Conservation (phyloP, 2,329 filamentous ascomycete species). For the Exophiala dermatitidis region DNA sequence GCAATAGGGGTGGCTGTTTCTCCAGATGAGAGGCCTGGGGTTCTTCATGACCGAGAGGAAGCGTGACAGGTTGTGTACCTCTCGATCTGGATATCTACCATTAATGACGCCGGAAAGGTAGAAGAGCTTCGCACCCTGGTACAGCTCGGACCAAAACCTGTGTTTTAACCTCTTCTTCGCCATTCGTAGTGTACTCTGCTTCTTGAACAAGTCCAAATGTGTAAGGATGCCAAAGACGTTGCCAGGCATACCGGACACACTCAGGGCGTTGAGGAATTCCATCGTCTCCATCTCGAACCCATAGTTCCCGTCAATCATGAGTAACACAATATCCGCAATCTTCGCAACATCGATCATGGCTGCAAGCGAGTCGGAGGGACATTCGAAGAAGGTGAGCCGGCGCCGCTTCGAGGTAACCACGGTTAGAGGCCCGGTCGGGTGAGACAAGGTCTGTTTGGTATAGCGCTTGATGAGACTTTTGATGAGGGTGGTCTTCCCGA, state of each 20-base stretch:
- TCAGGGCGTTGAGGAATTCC: conserved; percentile 93
- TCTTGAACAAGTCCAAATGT: conserved; percentile 90
- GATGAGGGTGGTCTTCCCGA: conserved; percentile 90
- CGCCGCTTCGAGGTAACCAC: conserved; percentile 95
- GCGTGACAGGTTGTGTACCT: conserved; percentile 88
- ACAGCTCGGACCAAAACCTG: conserved; percentile 91
- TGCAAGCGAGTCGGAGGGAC: conserved; percentile 84
- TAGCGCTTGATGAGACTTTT: conserved; percentile 92
- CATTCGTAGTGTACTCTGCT: conserved; percentile 82
- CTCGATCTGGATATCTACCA: conserved; percentile 89
- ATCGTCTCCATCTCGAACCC: conserved; percentile 99
- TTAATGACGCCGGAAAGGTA: conserved; percentile 96
- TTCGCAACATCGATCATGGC: conserved; percentile 97
- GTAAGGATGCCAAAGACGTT: conserved; percentile 97
- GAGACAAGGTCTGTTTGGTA: conserved; percentile 86
- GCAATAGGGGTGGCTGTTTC: conserved; percentile 91
- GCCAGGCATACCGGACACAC: conserved; percentile 93
- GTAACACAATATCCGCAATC: conserved; percentile 89
- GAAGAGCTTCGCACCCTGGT: conserved; percentile 94
- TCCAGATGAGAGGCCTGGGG: conserved; percentile 88
- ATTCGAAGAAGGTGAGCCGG: conserved; percentile 91
- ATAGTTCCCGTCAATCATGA: conserved; percentile 98
- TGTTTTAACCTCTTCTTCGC: conserved; percentile 96
- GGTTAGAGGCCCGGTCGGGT: conserved; percentile 85
- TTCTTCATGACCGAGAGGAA: conserved; percentile 99